Evolutionary conservation across 139 green algal genomes (phyloP).

Genomic region (Tetradesmus lagerheimii): DNA sequence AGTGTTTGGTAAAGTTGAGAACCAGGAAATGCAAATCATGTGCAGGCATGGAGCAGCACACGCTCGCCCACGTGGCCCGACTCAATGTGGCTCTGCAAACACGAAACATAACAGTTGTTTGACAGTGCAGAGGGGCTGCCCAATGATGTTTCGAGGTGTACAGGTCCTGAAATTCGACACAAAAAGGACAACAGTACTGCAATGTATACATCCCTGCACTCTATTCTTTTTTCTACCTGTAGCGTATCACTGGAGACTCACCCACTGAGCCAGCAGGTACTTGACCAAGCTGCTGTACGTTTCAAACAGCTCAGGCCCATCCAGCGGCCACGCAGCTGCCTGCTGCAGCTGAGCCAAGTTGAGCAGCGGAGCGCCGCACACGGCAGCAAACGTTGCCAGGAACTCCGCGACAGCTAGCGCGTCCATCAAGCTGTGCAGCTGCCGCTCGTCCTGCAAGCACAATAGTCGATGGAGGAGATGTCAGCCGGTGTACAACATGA

Average conservation of each 20-base stretch:
- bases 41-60: too few relatives aligned
- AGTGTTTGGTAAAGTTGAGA: too few relatives aligned
- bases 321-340: slow-evolving; percentile 45
- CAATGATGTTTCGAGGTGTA: too few relatives aligned
- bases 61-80: slow-evolving; percentile 42
- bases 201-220: too few relatives aligned
- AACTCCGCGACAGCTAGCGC: slow-evolving; percentile 52
- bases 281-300: slow-evolving; percentile 55
- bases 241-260: slow-evolving; percentile 6
- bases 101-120: too few relatives aligned
- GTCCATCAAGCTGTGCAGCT: slow-evolving; percentile 56
- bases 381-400: slow-evolving; percentile 41
- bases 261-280: slow-evolving; percentile 62
- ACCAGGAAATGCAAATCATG: too few relatives aligned
- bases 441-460: neutral
- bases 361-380: slow-evolving; percentile 36
- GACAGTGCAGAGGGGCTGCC: too few relatives aligned
- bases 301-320: slow-evolving; percentile 45
- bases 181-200: too few relatives aligned
- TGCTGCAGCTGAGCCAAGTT: slow-evolving; percentile 48
- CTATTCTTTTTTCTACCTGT: too few relatives aligned
- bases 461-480: too few relatives aligned
- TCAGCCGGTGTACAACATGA: too few relatives aligned
- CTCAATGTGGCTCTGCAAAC: slow-evolving; percentile 36
- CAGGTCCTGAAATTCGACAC: too few relatives aligned